Base-by-base conservation (phyloP, 1,139 yeast species). In the Protomyces arabidopsidicola region DNA sequence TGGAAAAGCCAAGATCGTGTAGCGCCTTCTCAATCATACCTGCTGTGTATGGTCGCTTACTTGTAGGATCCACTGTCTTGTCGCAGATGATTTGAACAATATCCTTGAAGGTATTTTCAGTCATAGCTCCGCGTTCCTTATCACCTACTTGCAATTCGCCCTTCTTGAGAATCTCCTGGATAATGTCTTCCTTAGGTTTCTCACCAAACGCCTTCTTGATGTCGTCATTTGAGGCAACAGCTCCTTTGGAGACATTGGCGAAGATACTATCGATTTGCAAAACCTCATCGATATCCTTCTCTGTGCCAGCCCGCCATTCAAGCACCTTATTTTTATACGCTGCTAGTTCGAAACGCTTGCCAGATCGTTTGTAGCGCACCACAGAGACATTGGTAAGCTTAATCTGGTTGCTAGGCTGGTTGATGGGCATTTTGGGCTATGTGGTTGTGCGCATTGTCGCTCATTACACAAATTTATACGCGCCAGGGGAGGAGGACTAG, bases 311-410 rank as follows among this genome's bases (percentile, higher is more conserved):
- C 70, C 97, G 80, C 86, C 93, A 93, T 75, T 93, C 98, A 73
- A 91, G 98, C 12, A 93, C 97, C 73, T 95, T 93, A 72, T 93
- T 93, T 72, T 90, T 97, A 74, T 93, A 93, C 73, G 98, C 93
- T 0, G 98, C 98, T 56, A 95, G 83, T 75, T 93, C 98, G 72
- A 90, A 93, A 68, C 97, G 61, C 51, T 65, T 65, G 27, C 66
- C 66, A 4, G 93, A 96, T 73, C 88, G 90, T 72, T 87, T 88
- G 84, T 93, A 85, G 61, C 95, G 82, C 60, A 93, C 97, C 67
- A 93, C 79, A 31, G 98, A 90, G 53, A 93, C 98, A 75, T 93
- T 93, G 62, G 98, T 93, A 71, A 93, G 82, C 73, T 85, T 88
- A 70, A 93, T 90, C 73, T 89, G 96, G 58, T 90, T 85, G 31